Base-by-base conservation (phyloP, 495 filamentous ascomycete species). In the Trichocladium antarcticum region DNA sequence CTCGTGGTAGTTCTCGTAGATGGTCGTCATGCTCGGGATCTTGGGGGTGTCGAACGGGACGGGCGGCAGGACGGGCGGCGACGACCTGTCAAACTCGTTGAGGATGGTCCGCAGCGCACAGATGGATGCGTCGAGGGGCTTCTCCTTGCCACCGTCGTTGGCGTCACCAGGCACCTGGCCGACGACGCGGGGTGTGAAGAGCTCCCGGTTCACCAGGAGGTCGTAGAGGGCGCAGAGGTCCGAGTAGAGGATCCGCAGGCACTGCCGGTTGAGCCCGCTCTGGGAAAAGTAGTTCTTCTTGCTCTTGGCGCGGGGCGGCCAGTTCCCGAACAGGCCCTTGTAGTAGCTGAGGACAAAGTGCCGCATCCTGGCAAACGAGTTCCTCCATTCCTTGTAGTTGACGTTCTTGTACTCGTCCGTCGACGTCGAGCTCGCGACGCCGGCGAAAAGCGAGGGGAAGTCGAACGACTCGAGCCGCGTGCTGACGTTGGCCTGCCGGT, bases 221-320 rank as follows among this genome's bases (percentile, higher is more conserved):
- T 97, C 88, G 65, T 97, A 97, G 6, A 98, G 73, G 43, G 79
- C 77, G 56, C 83, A 84, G 37, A 95, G 77, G 59, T 98, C 93
- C 31, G 79, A 74, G 66, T 96, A 97, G 11, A 98, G 63, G 50
- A 86, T 82, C 56, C 77, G 78, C 24, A 97, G 69, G 14, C 93
- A 82, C 42, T 85, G 68, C 5, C 92, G 78, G 60, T 95, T 97
- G 34, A 98, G 73, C 5, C 92, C 92, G 38, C 74, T 75, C 54
- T 87, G 87, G 15, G 84, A 83, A 39, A 94, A 92, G 10, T 82
- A 75, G 58, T 95, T 95, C 73, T 95, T 95, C 72, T 95, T 96
- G 34, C 80, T 88, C 42, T 73, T 78, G 0, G 87, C 88, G 62
- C 89, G 92, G 31, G 93, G 92, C 16, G 93, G 89, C 92, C 92